Base-by-base conservation (phyloP, 331 rosid genomes). In the Pyrus hybrid region DNA sequence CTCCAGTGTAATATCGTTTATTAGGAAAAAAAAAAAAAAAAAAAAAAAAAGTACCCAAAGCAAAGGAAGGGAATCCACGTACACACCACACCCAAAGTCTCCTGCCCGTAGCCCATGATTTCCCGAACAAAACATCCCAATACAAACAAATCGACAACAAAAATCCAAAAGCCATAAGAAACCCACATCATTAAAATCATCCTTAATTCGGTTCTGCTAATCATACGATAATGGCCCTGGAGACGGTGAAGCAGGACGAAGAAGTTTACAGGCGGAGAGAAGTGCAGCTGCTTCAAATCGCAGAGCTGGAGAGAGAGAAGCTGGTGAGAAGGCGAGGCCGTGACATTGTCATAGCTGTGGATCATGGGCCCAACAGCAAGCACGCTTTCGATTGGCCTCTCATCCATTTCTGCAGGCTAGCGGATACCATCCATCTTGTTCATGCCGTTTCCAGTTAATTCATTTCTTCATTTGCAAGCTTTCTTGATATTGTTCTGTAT, bases 361-460 rank as follows among this genome's bases (percentile, higher is more conserved):
- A 91, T 82, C 97, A 91, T 63, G 97, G 94, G 0, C 89, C 88
- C 35, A 90, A 91, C 17, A 83, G 91, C 87, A 93, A 90, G 63
- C 87, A 84, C 67, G 98, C 96, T 22, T 90, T 93, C 14, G 94
- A 93, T 82, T 93, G 98, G 98, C 91, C 91, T 25, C 85, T 93
- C 30, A 73, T 81, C 71, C 98, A 93, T 62, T 77, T 93, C 54
- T 85, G 86, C 71, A 77, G 97, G 74, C 90, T 88, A 30, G 93
- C 94, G 6, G 98, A 93, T 18, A 93, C 96, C 18, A 20, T 91
- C 78, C 94, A 90, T 83, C 96, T 93, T 9, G 25, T 90, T n/a
- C n/a, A n/a, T n/a, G n/a, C n/a, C n/a, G n/a, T n/a, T n/a, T n/a
- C n/a, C n/a, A n/a, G n/a, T n/a, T n/a, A n/a, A n/a, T n/a, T n/a